phyloP scores from a whole-genome alignment of 768 basidiomycete genomes.

The Amanita fuliginea region DNA sequence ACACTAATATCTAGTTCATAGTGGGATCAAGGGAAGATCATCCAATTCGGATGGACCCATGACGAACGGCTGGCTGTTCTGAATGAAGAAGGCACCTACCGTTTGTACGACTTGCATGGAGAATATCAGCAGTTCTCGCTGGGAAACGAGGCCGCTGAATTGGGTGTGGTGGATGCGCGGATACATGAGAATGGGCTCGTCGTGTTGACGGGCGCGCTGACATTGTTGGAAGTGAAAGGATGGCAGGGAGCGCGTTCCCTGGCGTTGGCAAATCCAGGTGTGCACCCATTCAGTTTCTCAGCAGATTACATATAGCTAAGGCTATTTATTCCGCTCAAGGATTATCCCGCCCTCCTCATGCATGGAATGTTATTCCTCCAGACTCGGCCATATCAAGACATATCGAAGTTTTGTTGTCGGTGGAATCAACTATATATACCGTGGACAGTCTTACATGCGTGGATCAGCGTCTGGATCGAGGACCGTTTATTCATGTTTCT shows the following conservation, averaged over 20 bases:
- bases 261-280: conserved; percentile 65
- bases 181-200: conserved; percentile 86
- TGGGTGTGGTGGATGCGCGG: conserved; percentile 75
- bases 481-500: conserved; percentile 80
- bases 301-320: not conserved
- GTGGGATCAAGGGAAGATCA: conserved; percentile 87
- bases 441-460: conserved; percentile 84
- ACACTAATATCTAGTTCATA: conserved; percentile 20
- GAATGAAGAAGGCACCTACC: conserved; percentile 87
- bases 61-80: conserved; percentile 76
- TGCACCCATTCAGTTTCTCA: conserved; percentile 14
- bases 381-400: conserved; percentile 85
- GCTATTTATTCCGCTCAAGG: conserved; percentile 25
- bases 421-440: conserved; percentile 67
- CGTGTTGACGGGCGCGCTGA: conserved; percentile 65
- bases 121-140: conserved; percentile 82
- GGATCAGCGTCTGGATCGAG: conserved; percentile 81
- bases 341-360: conserved; percentile 64
- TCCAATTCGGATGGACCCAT: conserved; percentile 77
- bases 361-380: conserved; percentile 87
- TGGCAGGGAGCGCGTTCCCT: conserved; percentile 76
- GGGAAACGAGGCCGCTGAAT: conserved; percentile 70
- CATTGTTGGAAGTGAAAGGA: conserved; percentile 77
- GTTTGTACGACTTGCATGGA: conserved; percentile 80
- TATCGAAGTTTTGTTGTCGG: conserved; percentile 79